Evolutionary conservation across 139 green algal genomes (phyloP).

Genomic region (Helicosporidium sp.): DNA sequence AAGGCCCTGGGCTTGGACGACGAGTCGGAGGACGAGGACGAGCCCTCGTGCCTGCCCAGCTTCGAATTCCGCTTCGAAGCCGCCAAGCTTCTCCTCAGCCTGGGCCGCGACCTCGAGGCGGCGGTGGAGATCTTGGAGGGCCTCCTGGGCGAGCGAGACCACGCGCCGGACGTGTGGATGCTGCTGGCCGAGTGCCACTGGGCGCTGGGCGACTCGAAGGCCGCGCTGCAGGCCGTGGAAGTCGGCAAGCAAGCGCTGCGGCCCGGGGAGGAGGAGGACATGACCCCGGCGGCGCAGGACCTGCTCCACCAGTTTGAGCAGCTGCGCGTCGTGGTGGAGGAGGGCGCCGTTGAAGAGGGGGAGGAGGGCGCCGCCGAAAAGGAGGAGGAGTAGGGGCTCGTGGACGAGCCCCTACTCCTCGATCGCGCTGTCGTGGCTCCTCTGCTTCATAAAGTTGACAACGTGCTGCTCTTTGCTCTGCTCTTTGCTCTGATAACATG

Average conservation of each 20-base stretch:
- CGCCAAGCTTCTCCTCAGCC: conserved; percentile 69
- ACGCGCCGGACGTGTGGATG: conserved; percentile 51
- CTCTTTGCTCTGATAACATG: no score
- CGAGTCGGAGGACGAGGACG: conserved; percentile 10
- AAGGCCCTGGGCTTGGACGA: not conserved
- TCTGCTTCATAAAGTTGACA: no score
- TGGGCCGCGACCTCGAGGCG: conserved; percentile 41
- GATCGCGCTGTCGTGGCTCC: no score
- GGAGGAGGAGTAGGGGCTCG: no score
- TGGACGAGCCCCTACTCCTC: no score
- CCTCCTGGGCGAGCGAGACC: conserved; percentile 59
- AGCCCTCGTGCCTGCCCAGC: conserved; percentile 26
- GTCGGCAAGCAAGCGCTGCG: conserved; percentile 3
- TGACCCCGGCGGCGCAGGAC: not conserved
- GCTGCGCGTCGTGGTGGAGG: conserved; percentile 1
- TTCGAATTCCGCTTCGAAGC: conserved; percentile 70
- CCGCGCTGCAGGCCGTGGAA: conserved; percentile 29
- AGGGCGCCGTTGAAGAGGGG: no score
- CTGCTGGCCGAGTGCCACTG: conserved; percentile 36
- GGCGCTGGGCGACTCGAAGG: conserved; percentile 25
- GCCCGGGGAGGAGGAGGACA: not conserved
- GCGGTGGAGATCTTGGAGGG: conserved; percentile 42
- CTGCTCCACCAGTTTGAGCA: not conserved
- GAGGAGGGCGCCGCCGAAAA: no score
- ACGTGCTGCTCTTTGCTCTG: no score